Evolutionary conservation across 345 rosid genomes (phyloP).

Genomic region (Eutrema heterophyllum): DNA sequence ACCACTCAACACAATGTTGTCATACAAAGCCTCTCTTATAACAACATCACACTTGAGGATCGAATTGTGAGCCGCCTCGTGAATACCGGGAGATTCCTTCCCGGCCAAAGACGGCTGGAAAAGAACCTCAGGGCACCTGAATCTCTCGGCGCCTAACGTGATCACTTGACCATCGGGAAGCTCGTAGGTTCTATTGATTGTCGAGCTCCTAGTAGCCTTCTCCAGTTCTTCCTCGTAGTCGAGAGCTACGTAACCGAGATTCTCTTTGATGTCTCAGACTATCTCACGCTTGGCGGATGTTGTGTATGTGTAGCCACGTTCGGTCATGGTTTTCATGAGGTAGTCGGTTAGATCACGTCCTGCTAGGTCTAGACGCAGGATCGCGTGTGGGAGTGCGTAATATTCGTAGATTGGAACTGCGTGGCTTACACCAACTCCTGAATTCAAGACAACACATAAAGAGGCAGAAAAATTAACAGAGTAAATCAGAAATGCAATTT

Average conservation of each 20-base stretch:
- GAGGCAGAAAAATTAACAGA: background rate
- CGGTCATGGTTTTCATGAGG: constrained; percentile 62
- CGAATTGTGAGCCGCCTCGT: constrained; percentile 53
- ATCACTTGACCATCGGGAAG: constrained; percentile 69
- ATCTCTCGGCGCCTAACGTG: constrained; percentile 64
- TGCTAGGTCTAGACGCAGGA: constrained; percentile 68
- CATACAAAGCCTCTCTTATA: constrained; percentile 54
- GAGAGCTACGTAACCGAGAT: constrained; percentile 60
- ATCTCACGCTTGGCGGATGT: constrained; percentile 40
- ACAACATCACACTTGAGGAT: constrained; percentile 66
- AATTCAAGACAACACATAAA: constrained; percentile 32
- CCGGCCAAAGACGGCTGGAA: constrained; percentile 76
- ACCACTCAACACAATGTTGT: constrained; percentile 47
- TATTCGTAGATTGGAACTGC: constrained; percentile 19
- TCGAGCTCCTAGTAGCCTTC: constrained; percentile 50
- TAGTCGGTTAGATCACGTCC: constrained; percentile 79
- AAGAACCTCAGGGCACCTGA: constrained; percentile 78
- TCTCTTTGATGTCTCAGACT: constrained; percentile 64
- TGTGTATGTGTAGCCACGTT: constrained; percentile 74
- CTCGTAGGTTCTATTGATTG: constrained; percentile 65
- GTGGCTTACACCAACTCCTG: constrained; percentile 27
- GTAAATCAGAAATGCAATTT: no score
- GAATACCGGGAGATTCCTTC: constrained; percentile 59
- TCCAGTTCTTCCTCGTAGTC: constrained; percentile 70
- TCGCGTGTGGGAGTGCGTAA: constrained; percentile 46